Percentiles rank a stretch among this genome's conserved stretches.
phyloP scores from a whole-genome alignment of 257 asterid species.

The Lantana camara region DNA sequence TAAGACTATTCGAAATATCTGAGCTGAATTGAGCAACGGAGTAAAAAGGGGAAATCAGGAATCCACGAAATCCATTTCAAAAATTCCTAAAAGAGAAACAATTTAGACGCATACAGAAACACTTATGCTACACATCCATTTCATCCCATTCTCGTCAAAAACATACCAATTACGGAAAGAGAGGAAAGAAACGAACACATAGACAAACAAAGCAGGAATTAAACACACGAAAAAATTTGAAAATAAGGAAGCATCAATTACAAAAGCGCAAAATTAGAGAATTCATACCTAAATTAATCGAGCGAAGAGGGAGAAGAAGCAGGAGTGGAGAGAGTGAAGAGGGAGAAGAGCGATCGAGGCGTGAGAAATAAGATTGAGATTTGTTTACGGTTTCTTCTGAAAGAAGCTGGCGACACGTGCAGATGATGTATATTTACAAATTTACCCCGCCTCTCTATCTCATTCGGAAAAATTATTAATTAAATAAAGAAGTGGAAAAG shows the following conservation, averaged over 20 bases:
- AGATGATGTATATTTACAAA: constrained; percentile 12
- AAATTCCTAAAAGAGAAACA: background rate
- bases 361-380: background rate
- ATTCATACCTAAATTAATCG: constrained; percentile 14
- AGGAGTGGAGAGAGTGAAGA: background rate
- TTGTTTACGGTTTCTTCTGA: background rate
- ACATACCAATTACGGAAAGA: background rate
- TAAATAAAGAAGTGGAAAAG: too few relatives aligned
- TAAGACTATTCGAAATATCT: background rate
- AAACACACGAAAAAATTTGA: background rate
- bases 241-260: background rate
- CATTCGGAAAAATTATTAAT: background rate
- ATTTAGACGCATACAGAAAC: constrained; percentile 14
- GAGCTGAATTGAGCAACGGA: background rate
- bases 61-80: background rate
- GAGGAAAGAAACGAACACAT: background rate
- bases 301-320: background rate
- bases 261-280: background rate
- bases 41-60: background rate
- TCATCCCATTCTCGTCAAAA: background rate
- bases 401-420: constrained; percentile 22
- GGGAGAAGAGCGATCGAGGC: background rate
- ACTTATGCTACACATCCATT: background rate
- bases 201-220: background rate
- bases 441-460: constrained; percentile 14